These are phyloP conservation scores for Pythium phragmiticola DNA, from an alignment of 352 stramenopile species.

Conservation along the genomic window DNA sequence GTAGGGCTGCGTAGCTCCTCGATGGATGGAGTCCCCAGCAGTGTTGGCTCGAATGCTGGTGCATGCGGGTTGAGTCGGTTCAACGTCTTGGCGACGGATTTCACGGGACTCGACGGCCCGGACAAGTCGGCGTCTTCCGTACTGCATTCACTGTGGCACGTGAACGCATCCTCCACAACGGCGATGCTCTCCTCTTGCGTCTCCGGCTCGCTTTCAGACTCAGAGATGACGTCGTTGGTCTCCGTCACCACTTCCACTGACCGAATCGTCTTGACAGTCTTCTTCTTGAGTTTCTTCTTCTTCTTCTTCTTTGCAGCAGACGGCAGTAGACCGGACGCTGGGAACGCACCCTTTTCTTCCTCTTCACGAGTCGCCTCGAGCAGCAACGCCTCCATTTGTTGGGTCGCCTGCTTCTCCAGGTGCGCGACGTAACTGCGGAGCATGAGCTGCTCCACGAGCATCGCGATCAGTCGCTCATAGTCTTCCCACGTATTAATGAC, in stretches of 20 bases:
- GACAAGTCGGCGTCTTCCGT: constrained; percentile 24
- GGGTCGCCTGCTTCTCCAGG: constrained; percentile 61
- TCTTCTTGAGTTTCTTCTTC: constrained; percentile 36
- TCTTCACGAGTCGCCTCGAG: constrained; percentile 38
- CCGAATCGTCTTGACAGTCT: not conserved
- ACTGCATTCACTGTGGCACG: constrained; percentile 24
- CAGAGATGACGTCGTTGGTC: not conserved
- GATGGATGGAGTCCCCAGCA: not conserved
- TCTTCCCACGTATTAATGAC: constrained; percentile 81
- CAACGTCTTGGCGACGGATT: constrained; percentile 11
- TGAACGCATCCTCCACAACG: constrained; percentile 10
- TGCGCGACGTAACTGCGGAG: constrained; percentile 68
- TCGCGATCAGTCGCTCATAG: constrained; percentile 80
- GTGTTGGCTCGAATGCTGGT: constrained; percentile 47
- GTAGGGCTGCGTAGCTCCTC: constrained; percentile 14
- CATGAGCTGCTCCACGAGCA: constrained; percentile 84
- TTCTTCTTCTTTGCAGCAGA: constrained; percentile 28
- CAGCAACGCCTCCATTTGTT: constrained; percentile 78
- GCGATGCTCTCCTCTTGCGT: constrained; percentile 4
- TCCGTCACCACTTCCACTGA: not conserved
- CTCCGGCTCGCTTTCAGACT: constrained; percentile 21
- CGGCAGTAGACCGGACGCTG: not conserved
- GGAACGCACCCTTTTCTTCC: constrained; percentile 5
- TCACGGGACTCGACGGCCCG: constrained; percentile 20
- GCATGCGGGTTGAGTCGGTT: constrained; percentile 59